Conservation (phyloP, 2,329 filamentous ascomycete species). For the Nemania sp. region DNA sequence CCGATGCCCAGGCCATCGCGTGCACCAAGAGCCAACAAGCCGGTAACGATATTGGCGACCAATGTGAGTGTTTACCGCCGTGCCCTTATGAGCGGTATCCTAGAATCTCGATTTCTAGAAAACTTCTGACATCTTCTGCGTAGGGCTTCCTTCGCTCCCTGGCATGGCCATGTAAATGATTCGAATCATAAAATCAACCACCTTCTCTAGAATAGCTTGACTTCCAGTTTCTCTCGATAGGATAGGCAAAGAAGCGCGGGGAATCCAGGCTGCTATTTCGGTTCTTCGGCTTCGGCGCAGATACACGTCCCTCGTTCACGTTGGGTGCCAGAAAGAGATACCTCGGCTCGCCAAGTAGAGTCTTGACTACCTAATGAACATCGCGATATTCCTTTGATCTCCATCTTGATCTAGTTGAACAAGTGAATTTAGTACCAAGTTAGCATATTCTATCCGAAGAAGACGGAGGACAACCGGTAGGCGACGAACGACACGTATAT, state of each 20-base stretch:
- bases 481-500: too few species aligned
- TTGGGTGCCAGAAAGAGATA: conserved; percentile 6
- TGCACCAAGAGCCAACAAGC: conserved; percentile 36
- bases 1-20: conserved; percentile 36
- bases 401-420: too few species aligned
- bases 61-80: conserved; percentile 20
- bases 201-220: neutral
- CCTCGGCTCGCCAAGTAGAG: conserved; percentile 13
- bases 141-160: conserved; percentile 24
- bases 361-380: too few species aligned
- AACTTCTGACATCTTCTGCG: conserved; percentile 14
- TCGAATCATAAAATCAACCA: conserved; percentile 1
- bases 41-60: conserved; percentile 32
- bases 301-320: conserved; percentile 1
- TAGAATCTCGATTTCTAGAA: too few species aligned
- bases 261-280: neutral
- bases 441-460: too few species aligned
- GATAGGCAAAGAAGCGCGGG: neutral
- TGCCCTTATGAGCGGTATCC: neutral
- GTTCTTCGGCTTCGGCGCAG: neutral
- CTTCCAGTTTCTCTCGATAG: neutral
- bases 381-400: too few species aligned
- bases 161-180: conserved; percentile 21
- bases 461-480: too few species aligned
- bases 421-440: too few species aligned